A percentile compares a stretch with the other conserved stretches of the same genome.
phyloP scores from a whole-genome alignment of 1,139 yeast genomes.

The Magnusiomyces ingens region DNA sequence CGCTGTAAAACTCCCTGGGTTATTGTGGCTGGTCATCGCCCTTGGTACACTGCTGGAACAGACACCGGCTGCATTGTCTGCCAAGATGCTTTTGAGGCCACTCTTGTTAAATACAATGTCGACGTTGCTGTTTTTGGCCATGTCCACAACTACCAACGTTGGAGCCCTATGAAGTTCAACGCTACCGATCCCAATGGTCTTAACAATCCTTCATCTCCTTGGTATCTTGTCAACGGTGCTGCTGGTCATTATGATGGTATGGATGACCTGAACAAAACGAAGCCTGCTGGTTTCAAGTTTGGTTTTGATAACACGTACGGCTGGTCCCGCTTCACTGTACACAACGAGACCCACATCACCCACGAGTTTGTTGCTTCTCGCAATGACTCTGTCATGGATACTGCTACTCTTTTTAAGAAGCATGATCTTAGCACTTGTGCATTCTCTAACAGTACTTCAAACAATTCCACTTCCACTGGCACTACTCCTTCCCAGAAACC shows the following conservation, averaged over 20 bases:
- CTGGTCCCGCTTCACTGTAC: slow-evolving; percentile 42
- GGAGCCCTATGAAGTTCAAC: slow-evolving; percentile 22
- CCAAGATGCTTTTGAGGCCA: slow-evolving; percentile 27
- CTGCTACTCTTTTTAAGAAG: slow-evolving; percentile 25
- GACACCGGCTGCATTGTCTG: slow-evolving; percentile 17
- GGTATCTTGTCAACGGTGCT: slow-evolving; percentile 29
- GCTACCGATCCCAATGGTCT: slow-evolving; percentile 25
- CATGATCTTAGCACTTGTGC: neutral
- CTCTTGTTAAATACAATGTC: slow-evolving; percentile 24
- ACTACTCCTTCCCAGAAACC: neutral
- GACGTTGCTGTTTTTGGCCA: slow-evolving; percentile 29
- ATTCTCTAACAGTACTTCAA: neutral
- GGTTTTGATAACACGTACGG: slow-evolving; percentile 24
- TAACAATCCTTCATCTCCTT: slow-evolving; percentile 27
- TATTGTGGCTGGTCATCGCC: slow-evolving; percentile 35
- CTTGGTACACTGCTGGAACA: slow-evolving; percentile 29
- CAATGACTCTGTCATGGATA: slow-evolving; percentile 38
- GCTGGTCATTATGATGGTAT: slow-evolving; percentile 32
- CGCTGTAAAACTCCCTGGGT: slow-evolving; percentile 31
- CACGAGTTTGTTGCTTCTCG: slow-evolving; percentile 34
- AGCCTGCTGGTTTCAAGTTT: slow-evolving; percentile 17
- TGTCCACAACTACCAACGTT: slow-evolving; percentile 28
- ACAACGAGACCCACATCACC: slow-evolving; percentile 42
- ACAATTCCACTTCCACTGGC: neutral
- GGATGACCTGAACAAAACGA: slow-evolving; percentile 18